Evolutionary conservation across 169 alveolate genomes (phyloP), one percentile per base, ranked within the genome.

Genomic region (Toxoplasma gondii): DNA sequence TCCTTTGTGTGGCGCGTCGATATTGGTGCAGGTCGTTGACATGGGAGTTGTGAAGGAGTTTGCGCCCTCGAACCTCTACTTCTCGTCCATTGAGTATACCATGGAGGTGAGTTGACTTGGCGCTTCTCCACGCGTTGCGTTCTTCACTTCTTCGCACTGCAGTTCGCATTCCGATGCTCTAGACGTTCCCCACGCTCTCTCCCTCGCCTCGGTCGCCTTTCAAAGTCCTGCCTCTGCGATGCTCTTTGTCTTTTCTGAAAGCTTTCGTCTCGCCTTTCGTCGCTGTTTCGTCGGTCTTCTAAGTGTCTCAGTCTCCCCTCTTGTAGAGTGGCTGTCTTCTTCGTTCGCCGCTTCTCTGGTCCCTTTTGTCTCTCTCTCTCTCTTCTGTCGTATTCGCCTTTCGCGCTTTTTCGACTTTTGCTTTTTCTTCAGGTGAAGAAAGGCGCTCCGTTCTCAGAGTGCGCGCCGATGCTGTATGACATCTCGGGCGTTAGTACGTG

Each of bases 391-490:
- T 86, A 31, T 44, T 29, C 0, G 67, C 34, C 22, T 1, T 17
- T n/a, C 86, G 38, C 58, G 22, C 22, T 7, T 49, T 49, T 49
- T 4, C 58, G 4, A 12, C 58, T 49, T 49, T 12, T 49, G 4
- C 58, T 10, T 54, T 1, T 43, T 44, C 41, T 29, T 29, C 81
- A 95, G 96, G 93, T 95, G 58, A 95, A 95, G 91, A 43, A 44
- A 27, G 94, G 95, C 1, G 96, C 91, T 5, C 96, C 97, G 78
- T 95, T 95, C 45, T 70, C 64, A 29, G 97, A 95, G 70, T 91
- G 94, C 38, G 81, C 95, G 19, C 97, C 97, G 82, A 93, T 93
- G 39, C 90, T 95, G 38, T 83, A 95, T 92, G 96, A 95, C 69
- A 94, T 95, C 93, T 78, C 94, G 78, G 96, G 93, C 58, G 67